Percentiles rank a stretch among this genome's conserved stretches.
Evolutionary conservation across 192 early-diverging fungal genomes (phyloP).

Genomic region (Coemansia sp.): DNA sequence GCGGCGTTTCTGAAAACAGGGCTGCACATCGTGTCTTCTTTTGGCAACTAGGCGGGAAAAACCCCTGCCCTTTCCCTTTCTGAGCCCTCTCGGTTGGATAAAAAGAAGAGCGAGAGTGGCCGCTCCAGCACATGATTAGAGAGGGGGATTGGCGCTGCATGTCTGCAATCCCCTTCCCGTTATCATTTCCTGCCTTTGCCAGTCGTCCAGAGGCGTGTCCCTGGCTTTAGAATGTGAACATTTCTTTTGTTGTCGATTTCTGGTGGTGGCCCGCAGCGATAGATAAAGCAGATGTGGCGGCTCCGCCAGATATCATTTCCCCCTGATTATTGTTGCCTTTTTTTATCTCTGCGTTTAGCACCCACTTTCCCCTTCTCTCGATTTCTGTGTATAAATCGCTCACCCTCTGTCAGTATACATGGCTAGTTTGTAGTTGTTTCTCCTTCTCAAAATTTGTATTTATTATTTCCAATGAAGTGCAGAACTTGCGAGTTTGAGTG

Average conservation of each 20-base stretch:
- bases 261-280: not conserved
- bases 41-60: no score
- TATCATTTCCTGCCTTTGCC: no score
- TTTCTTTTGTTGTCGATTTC: not conserved
- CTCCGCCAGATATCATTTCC: not conserved
- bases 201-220: no score
- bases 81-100: not conserved
- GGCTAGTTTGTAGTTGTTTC: not conserved
- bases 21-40: not conserved
- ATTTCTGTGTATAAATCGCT: slow-evolving; percentile 5
- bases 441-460: not conserved
- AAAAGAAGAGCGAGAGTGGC: no score
- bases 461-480: slow-evolving; percentile 37
- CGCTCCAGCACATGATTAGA: slow-evolving; percentile 4
- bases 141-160: slow-evolving; percentile 3
- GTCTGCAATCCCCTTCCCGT: no score
- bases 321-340: not conserved
- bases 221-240: not conserved
- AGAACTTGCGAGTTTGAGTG: slow-evolving; percentile 52
- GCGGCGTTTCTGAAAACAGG: not conserved
- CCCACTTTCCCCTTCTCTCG: not conserved
- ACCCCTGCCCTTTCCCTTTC: slow-evolving; percentile 1
- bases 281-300: slow-evolving; percentile 7
- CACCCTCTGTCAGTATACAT: not conserved
- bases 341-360: not conserved